These are phyloP conservation scores for Salicornia ramosissima DNA, from an alignment of 148 eudicot genomes.

Conservation along the genomic window DNA sequence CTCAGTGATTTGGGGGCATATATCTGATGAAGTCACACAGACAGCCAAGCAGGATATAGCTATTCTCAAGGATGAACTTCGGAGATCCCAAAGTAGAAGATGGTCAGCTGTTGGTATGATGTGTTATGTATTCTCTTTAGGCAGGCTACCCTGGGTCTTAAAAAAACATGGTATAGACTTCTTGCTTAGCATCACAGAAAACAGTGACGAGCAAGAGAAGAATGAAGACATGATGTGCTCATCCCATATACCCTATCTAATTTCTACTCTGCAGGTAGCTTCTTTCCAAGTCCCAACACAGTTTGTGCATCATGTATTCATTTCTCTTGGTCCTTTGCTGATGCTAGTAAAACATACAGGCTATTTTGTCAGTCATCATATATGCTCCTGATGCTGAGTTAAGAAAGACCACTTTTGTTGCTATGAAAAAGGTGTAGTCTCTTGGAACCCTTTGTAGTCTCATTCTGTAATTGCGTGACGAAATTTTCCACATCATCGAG, in stretches of 20 bases:
- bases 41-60: constrained; percentile 53
- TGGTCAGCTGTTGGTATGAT: constrained; percentile 74
- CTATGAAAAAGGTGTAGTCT: constrained; percentile 64
- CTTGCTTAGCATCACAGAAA: constrained; percentile 55
- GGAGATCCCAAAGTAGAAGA: constrained; percentile 49
- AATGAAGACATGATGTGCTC: constrained; percentile 41
- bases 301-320: neutral
- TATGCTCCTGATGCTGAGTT: constrained; percentile 61
- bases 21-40: constrained; percentile 48
- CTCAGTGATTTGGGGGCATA: constrained; percentile 79
- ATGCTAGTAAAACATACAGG: constrained; percentile 51
- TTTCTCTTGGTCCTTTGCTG: constrained; percentile 19
- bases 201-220: constrained; percentile 22
- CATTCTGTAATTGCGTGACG: neutral
- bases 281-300: neutral
- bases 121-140: constrained; percentile 44
- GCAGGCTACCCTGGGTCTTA: constrained; percentile 57
- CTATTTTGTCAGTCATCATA: constrained; percentile 60
- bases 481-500: constrained; percentile 5
- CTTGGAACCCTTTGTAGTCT: constrained; percentile 1
- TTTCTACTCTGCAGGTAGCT: constrained; percentile 71
- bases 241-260: constrained; percentile 34
- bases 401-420: constrained; percentile 64
- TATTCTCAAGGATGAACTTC: constrained; percentile 50
- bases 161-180: constrained; percentile 59